These are phyloP conservation scores for Aspergillus ellipticus DNA, from an alignment of 495 filamentous ascomycete genomes.

Conservation along the genomic window DNA sequence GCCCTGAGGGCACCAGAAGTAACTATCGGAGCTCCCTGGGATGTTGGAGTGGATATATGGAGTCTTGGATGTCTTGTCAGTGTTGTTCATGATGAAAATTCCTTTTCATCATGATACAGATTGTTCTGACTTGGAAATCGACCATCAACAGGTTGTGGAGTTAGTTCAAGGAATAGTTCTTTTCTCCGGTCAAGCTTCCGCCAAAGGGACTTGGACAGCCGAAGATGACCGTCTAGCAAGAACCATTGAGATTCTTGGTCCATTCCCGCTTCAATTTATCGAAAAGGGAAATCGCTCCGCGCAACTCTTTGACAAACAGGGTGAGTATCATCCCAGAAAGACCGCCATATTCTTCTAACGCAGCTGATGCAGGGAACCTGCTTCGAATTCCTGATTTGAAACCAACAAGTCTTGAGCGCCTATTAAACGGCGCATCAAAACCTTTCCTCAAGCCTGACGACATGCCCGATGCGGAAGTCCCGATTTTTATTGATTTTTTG, in stretches of 20 bases:
- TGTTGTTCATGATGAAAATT: slow-evolving; percentile 4
- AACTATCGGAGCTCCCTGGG: slow-evolving; percentile 40
- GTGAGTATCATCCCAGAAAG: slow-evolving; percentile 10
- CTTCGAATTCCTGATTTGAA: slow-evolving; percentile 21
- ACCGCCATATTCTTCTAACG: background rate
- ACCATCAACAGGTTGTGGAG: slow-evolving; percentile 17
- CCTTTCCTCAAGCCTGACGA: slow-evolving; percentile 20
- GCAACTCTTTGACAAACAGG: slow-evolving; percentile 18
- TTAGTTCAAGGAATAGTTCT: slow-evolving; percentile 23
- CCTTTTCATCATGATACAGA: slow-evolving; percentile 2
- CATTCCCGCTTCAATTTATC: slow-evolving; percentile 14
- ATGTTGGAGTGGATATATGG: slow-evolving; percentile 42
- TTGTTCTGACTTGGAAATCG: background rate
- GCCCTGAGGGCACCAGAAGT: slow-evolving; percentile 45
- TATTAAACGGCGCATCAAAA: slow-evolving; percentile 20
- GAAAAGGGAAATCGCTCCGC: slow-evolving; percentile 8
- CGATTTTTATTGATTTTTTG: slow-evolving; percentile 33
- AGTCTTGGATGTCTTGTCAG: slow-evolving; percentile 42
- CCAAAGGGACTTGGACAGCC: slow-evolving; percentile 18
- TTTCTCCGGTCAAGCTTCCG: slow-evolving; percentile 20
- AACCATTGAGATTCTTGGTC: slow-evolving; percentile 20
- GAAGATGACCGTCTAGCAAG: slow-evolving; percentile 22
- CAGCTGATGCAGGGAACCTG: slow-evolving; percentile 15
- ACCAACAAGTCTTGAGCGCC: slow-evolving; percentile 18
- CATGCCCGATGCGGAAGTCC: slow-evolving; percentile 21